Base-by-base conservation (phyloP, 805 yeast genomes). In the Candida sphagnicola region DNA sequence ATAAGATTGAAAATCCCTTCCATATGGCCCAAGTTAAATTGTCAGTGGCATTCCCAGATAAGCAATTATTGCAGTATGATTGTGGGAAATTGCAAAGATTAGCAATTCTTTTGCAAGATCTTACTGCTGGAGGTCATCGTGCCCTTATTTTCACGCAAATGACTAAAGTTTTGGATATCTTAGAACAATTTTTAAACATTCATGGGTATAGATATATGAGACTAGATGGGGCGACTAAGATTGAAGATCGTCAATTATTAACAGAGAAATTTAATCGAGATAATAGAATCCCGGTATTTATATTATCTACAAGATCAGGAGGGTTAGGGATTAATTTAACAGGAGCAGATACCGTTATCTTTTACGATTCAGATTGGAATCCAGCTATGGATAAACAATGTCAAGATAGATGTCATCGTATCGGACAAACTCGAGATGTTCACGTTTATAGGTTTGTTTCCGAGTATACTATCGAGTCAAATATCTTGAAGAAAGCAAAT, bases 371-470 rank as follows among this genome's bases (percentile, higher is more conserved):
- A 2, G 99, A 91, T 62, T 91, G 99, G 99, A 93, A 93, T 57
- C 99, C 99, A 2, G 95, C 98, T 1, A 93, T 93, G 97, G 99
- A 93, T 60, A 88, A 89, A 56, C 99, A 93, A 63, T 93, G 99
- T 65, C 99, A 93, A 62, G 99, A 93, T 64, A 81, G 99, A 61
- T 93, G 98, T 65, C 99, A 93, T 60, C 83, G 99, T 70, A 93
- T 93, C 59, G 99, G 99, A 5, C 99, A 93, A 61, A 88, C 95
- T 13, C 75, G 99, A 54, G 99, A 93, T 57, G 99, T 93, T 25
- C 99, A 93, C 60, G 93, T 93, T 41, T 93, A 95, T 67, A 72
- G 99, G 44, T 85, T 93, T 61, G 98, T 93, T 18, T 85, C 95
- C 18, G 99, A 93, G 64, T 88, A 78, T 65, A 93, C 99, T 3